A percentile compares a stretch with the other conserved stretches of the same genome.
Conservation (phyloP, 257 asterid species). For the Jacaranda mimosifolia region DNA sequence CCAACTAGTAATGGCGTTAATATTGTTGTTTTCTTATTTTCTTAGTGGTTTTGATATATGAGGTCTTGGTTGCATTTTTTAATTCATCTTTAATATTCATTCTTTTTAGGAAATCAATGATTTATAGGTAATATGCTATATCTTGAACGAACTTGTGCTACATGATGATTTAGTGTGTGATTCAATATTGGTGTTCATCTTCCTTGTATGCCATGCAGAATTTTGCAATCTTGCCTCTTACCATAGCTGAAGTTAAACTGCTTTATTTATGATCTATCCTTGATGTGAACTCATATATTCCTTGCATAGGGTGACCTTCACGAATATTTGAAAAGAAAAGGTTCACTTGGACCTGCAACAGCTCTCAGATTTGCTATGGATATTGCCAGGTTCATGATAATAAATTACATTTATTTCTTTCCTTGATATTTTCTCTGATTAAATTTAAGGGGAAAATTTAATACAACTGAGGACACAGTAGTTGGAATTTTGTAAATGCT, state of each 20-base stretch:
- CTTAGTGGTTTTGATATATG: too few species aligned
- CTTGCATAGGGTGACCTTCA: constrained; percentile 76
- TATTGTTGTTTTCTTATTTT: neutral
- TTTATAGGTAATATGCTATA: neutral
- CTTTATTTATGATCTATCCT: neutral
- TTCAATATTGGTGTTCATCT: neutral
- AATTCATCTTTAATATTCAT: neutral
- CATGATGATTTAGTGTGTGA: neutral
- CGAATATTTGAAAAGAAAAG: constrained; percentile 68
- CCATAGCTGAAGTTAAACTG: too few species aligned
- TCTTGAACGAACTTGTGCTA: neutral
- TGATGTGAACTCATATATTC: neutral
- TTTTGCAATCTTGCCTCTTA: too few species aligned
- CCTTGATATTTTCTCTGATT: neutral
- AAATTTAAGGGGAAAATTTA: constrained; percentile 13
- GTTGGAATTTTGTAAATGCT: neutral
- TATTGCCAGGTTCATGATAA: constrained; percentile 77
- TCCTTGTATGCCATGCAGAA: neutral
- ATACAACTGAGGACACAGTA: neutral
- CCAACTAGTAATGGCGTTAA: too few species aligned
- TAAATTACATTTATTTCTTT: neutral
- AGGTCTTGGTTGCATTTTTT: too few species aligned
- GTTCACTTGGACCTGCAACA: constrained; percentile 81
- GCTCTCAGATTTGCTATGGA: constrained; percentile 95
- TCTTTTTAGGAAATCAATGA: neutral